Base-by-base conservation (phyloP, 495 filamentous ascomycete species). In the Usnea hakonensis region DNA sequence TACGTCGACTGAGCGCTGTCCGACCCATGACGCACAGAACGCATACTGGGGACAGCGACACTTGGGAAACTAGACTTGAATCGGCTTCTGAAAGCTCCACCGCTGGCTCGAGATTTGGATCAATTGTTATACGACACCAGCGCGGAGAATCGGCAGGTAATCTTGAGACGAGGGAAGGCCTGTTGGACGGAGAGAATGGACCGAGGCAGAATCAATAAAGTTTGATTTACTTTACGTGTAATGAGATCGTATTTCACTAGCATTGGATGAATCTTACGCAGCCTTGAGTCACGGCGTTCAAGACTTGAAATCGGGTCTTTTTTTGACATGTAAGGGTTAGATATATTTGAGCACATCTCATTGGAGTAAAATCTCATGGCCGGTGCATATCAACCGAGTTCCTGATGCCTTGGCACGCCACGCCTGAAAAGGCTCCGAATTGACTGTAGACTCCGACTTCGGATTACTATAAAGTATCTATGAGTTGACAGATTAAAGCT, bases 51-150 rank as follows among this genome's bases (percentile, higher is more conserved):
- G 63, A 65, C 33, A 65, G 63, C 33, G 63, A 65, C 10, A 56
- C 58, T 13, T 65, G 57, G 58, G 40, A 61, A 32, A 65, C 63
- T 37, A 35, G 57, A 26, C 32, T 65, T 16, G 63, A 61, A n/a
- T 40, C 55, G 14, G 30, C 36, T 32, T 28, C 55, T 17, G 37
- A 57, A n/a, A 8, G 55, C 0, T n/a, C 55, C 4, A 43, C 35
- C 30, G 55, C 36, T 7, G 28, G 36, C 40, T 57, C 55, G 21
- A 57, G 55, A 11, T 57, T 57, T 16, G 40, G 40, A 26, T 57
- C 55, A 16, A 28, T 57, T 6, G 32, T 38, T 10, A 26, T 38
- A 37, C 16, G 21, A 30, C 55, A 26, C 10, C 16, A 41, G 36
- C 21, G 37, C 5, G 35, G 55, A 17, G 55, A 57, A 30, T 32